phyloP scores from a whole-genome alignment of 169 alveolate species.

The Plasmodium ovale region DNA sequence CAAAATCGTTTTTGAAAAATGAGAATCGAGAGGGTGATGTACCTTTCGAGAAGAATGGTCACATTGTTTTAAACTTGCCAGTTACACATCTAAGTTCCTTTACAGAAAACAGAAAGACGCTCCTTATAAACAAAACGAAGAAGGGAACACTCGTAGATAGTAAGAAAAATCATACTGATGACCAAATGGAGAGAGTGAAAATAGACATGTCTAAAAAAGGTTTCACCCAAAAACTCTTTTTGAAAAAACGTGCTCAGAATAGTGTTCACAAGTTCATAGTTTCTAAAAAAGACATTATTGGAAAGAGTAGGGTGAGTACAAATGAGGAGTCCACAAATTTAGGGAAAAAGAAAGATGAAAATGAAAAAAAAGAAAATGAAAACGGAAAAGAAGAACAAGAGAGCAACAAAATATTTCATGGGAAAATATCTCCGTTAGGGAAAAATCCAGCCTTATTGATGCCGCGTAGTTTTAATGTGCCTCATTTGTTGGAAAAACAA shows the following conservation, averaged over 20 bases:
- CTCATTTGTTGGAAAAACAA: slow-evolving; percentile 2
- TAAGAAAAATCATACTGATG: neutral
- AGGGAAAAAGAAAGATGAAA: neutral
- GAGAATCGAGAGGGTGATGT: neutral
- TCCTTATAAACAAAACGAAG: neutral
- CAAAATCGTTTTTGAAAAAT: neutral
- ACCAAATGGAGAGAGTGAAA: too few relatives aligned
- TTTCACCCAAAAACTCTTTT: neutral
- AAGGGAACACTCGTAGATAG: neutral
- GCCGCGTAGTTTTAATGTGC: neutral
- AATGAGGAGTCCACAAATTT: neutral
- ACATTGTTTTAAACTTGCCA: neutral
- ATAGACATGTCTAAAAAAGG: neutral
- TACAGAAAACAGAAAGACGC: too few relatives aligned
- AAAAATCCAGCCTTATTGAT: neutral
- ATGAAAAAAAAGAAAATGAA: neutral
- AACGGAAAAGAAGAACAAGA: neutral
- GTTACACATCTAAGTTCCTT: too few relatives aligned
- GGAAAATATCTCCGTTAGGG: neutral
- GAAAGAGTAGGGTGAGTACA: neutral
- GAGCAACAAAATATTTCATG: neutral
- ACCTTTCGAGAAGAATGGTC: neutral
- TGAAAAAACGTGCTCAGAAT: neutral
- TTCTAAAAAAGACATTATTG: neutral
- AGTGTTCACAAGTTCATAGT: neutral